phyloP scores from a whole-genome alignment of 768 basidiomycete species.

The Cyathus striatus region DNA sequence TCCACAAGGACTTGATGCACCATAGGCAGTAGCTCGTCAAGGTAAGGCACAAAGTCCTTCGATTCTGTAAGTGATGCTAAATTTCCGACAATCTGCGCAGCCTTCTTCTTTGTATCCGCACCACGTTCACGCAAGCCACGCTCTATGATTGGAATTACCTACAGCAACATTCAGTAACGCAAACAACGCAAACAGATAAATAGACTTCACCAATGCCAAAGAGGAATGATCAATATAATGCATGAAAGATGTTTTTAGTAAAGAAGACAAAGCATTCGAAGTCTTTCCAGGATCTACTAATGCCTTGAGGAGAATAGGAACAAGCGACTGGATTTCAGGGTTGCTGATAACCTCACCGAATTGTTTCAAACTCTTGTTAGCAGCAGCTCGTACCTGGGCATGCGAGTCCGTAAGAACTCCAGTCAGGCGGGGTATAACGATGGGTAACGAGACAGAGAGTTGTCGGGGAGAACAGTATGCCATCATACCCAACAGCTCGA shows the following conservation, averaged over 20 bases:
- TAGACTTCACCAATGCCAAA: slow-evolving; percentile 69
- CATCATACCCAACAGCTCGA: slow-evolving; percentile 96
- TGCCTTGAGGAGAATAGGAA: slow-evolving; percentile 87
- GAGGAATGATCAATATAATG: slow-evolving; percentile 99
- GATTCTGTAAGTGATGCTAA: slow-evolving; percentile 85
- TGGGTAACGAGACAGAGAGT: slow-evolving; percentile 89
- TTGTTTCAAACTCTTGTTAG: slow-evolving; percentile 93
- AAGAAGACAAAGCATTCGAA: slow-evolving; percentile 72
- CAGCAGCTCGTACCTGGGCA: slow-evolving; percentile 88
- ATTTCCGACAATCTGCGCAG: slow-evolving; percentile 97
- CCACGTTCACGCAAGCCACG: slow-evolving; percentile 88
- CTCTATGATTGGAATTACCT: slow-evolving; percentile 95
- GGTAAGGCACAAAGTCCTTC: slow-evolving; percentile 92
- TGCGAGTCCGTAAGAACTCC: slow-evolving; percentile 96
- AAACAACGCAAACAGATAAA: background rate
- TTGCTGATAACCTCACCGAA: slow-evolving; percentile 99
- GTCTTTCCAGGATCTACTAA: slow-evolving; percentile 94
- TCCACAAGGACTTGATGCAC: slow-evolving; percentile 92
- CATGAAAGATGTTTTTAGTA: slow-evolving; percentile 93
- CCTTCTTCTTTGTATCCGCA: slow-evolving; percentile 92
- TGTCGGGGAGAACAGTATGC: slow-evolving; percentile 97
- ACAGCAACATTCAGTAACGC: slow-evolving; percentile 2
- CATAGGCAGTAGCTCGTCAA: slow-evolving; percentile 83
- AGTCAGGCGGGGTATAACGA: slow-evolving; percentile 94
- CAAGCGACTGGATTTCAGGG: slow-evolving; percentile 91